These are phyloP conservation scores for Rossbeevera mucosa DNA, from an alignment of 768 basidiomycete genomes.

Conservation along the genomic window DNA sequence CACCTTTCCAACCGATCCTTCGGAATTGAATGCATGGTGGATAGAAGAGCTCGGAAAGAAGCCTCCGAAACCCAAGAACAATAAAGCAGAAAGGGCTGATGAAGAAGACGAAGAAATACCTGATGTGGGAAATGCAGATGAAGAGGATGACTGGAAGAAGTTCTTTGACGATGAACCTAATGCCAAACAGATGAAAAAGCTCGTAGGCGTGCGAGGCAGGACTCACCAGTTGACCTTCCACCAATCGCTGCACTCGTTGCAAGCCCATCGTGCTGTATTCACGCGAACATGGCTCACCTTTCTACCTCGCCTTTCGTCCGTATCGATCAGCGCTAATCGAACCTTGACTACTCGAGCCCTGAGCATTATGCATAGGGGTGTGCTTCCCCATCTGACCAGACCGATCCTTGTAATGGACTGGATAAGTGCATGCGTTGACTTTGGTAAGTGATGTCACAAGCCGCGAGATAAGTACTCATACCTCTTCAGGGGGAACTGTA, in stretches of 20 bases:
- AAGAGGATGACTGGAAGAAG: slow-evolving; percentile 66
- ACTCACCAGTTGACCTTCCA: slow-evolving; percentile 66
- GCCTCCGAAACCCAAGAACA: slow-evolving; percentile 47
- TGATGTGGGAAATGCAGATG: slow-evolving; percentile 38
- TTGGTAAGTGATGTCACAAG: slow-evolving; percentile 44
- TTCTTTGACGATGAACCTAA: slow-evolving; percentile 70
- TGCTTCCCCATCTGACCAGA: slow-evolving; percentile 78
- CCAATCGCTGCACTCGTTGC: slow-evolving; percentile 69
- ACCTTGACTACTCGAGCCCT: slow-evolving; percentile 53
- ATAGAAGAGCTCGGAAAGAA: slow-evolving; percentile 59
- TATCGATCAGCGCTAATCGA: slow-evolving; percentile 28
- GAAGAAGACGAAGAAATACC: slow-evolving; percentile 31
- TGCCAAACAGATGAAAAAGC: slow-evolving; percentile 33
- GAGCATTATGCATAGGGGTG: slow-evolving; percentile 76
- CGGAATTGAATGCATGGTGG: slow-evolving; percentile 78
- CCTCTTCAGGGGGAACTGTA: slow-evolving; percentile 62
- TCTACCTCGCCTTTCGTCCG: slow-evolving; percentile 52
- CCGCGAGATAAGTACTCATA: neutral
- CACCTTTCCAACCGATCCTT: slow-evolving; percentile 67
- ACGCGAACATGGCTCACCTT: slow-evolving; percentile 76
- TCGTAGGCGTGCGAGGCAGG: slow-evolving; percentile 40
- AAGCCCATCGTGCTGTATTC: slow-evolving; percentile 77
- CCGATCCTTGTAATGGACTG: slow-evolving; percentile 87
- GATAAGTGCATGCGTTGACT: slow-evolving; percentile 79
- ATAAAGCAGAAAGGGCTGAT: slow-evolving; percentile 38